Conservation (phyloP, 1,139 yeast species). For the Candida sanyaensis region DNA sequence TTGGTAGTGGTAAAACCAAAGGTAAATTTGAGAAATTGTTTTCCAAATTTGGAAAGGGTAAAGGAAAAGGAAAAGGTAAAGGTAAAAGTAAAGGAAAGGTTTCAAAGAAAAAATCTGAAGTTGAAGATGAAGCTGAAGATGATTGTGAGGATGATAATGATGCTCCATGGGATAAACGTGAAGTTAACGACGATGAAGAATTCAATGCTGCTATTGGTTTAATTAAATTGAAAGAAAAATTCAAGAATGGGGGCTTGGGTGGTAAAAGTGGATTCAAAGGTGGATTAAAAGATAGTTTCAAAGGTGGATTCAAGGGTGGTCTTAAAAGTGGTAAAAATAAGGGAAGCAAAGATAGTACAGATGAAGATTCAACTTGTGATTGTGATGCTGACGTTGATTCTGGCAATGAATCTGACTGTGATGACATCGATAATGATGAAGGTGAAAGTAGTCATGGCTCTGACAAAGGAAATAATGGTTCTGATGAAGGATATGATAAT, state of each 20-base stretch:
- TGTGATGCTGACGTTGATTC: background rate
- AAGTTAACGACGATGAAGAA: slow-evolving; percentile 1
- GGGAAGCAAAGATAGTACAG: no score
- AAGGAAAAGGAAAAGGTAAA: background rate
- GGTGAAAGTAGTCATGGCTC: no score
- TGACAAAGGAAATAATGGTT: background rate
- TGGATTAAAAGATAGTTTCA: slow-evolving; percentile 3
- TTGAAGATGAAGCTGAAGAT: background rate
- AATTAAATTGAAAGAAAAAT: slow-evolving; percentile 6
- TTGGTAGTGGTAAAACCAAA: background rate
- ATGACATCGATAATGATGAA: background rate
- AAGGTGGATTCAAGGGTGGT: slow-evolving; percentile 1
- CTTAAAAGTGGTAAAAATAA: background rate
- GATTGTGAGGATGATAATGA: slow-evolving; percentile 2
- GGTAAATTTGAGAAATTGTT: background rate
- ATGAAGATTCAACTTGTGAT: background rate
- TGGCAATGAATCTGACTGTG: slow-evolving; percentile 1
- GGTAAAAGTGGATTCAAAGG: slow-evolving; percentile 7
- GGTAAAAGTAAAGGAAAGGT: background rate
- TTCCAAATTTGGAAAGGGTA: background rate
- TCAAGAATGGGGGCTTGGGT: slow-evolving; percentile 5
- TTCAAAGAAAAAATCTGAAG: background rate
- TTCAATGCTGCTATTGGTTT: slow-evolving; percentile 7
- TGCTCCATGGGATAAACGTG: slow-evolving; percentile 1
- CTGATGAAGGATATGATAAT: background rate